Evolutionary conservation across 768 basidiomycete species (phyloP), one percentile per base, ranked within the genome.

Genomic region (Lactifluus echinatus): DNA sequence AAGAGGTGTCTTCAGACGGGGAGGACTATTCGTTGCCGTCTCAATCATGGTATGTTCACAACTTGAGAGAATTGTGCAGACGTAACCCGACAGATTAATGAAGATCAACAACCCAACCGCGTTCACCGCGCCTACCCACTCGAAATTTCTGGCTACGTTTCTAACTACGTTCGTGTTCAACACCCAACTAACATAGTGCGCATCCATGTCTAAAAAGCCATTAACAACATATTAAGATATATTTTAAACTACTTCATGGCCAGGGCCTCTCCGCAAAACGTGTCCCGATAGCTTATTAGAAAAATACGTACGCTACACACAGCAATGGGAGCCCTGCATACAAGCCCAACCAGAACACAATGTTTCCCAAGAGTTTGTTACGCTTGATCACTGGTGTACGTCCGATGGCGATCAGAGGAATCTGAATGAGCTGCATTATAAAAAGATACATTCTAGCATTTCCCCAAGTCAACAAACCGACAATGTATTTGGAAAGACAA

Each of bases 281-380:
- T 33, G 2, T 17, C 1, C 8, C 21, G 2, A 6, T 8, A 17
- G 23, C 14, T 11, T 26, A 51, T 74, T 65, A 85, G 61, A 82
- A 82, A 36, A 78, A 76, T 54, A 79, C 75, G 60, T 83, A 87
- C 23, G 76, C 87, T 19, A 94, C 89, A 61, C 92, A 94, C 15
- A 99, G 79, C 54, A 98, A 70, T 1, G 96, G 96, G 77, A 98
- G 93, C 14, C 95, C 95, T 6, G 84, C 83, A 64, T 87, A 90
- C 24, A 98, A 78, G 2, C 93, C 93, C 21, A 93, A 62, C 96
- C 96, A 99, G 69, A 99, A 98, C 31, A 95, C 82, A 45, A 93
- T 70, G 60, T 89, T 89, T 1, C 88, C 88, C 66, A 95, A 69
- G 4, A 87, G 78, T 65, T 83, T 87, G 73, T 94, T 94, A 59